phyloP scores from a whole-genome alignment of 345 rosid species.

The Pistacia integerrima region DNA sequence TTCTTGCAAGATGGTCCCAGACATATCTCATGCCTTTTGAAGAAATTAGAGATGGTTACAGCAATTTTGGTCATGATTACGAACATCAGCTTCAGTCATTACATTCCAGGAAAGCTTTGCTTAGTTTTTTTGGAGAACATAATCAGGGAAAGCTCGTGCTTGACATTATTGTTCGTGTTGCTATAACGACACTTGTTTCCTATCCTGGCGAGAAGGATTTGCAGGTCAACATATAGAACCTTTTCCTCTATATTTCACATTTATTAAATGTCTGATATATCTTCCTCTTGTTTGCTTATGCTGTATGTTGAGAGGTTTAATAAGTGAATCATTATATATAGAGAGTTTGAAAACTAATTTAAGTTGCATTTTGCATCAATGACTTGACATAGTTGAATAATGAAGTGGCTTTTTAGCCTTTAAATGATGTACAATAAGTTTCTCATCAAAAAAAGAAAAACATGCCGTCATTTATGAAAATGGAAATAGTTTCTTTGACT shows the following conservation, averaged over 20 bases:
- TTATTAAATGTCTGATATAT: slow-evolving; percentile 9
- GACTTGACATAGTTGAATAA: neutral
- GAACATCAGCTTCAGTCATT: slow-evolving; percentile 46
- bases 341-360: neutral
- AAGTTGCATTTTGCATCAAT: neutral
- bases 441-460: too few relatives aligned
- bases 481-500: neutral
- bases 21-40: slow-evolving; percentile 82
- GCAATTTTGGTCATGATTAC: slow-evolving; percentile 44
- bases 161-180: slow-evolving; percentile 75
- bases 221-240: slow-evolving; percentile 59
- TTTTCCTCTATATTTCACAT: slow-evolving; percentile 15
- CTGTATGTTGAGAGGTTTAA: neutral
- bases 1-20: slow-evolving; percentile 93
- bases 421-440: too few relatives aligned
- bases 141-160: slow-evolving; percentile 80
- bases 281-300: neutral
- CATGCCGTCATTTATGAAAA: neutral
- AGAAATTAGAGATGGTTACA: slow-evolving; percentile 43
- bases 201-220: slow-evolving; percentile 95
- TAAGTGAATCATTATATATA: neutral
- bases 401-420: neutral
- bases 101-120: slow-evolving; percentile 56
- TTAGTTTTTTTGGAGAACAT: slow-evolving; percentile 75
- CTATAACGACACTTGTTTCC: slow-evolving; percentile 70